Percentiles rank a stretch among this genome's conserved stretches.
Evolutionary conservation across 169 alveolate species (phyloP).

Genomic region (Sarcocystis neurona): DNA sequence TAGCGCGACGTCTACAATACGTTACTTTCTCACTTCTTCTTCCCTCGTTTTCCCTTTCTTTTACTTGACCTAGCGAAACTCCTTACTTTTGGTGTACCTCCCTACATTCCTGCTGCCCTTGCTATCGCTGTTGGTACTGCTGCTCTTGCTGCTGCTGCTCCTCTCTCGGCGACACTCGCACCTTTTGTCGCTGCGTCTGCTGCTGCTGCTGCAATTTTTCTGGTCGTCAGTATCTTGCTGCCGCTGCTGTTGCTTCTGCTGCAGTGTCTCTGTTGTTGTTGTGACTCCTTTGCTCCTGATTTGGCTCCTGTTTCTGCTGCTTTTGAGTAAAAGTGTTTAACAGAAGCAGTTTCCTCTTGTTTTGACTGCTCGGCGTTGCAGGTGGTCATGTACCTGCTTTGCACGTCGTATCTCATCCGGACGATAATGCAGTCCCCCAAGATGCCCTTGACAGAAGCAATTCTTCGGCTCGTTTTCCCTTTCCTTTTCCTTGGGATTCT

Average conservation of each 20-base stretch:
- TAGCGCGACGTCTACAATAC: too few species aligned
- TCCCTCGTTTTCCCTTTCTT: background rate
- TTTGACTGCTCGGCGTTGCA: background rate
- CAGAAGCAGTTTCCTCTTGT: background rate
- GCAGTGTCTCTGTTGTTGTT: too few species aligned
- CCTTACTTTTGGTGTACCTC: too few species aligned
- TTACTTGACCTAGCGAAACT: background rate
- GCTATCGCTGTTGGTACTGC: too few species aligned
- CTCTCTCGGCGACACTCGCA: too few species aligned
- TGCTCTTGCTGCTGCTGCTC: too few species aligned
- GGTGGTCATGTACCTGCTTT: conserved; percentile 65
- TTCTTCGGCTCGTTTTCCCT: conserved; percentile 65
- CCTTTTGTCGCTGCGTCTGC: background rate
- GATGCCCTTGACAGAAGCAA: conserved; percentile 58
- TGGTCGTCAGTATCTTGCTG: background rate
- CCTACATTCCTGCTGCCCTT: background rate
- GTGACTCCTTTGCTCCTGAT: background rate
- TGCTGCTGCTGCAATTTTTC: background rate
- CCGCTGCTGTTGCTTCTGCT: background rate
- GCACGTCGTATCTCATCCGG: conserved; percentile 66
- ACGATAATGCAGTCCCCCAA: conserved; percentile 47
- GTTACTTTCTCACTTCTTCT: too few species aligned
- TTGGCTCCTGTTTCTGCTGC: background rate
- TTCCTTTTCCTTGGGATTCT: conserved; percentile 53
- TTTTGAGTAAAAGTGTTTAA: too few species aligned